Evolutionary conservation across 1,139 yeast species (phyloP), one percentile per base, ranked within the genome.

Genomic region (Pneumocystis oryctolagi): DNA sequence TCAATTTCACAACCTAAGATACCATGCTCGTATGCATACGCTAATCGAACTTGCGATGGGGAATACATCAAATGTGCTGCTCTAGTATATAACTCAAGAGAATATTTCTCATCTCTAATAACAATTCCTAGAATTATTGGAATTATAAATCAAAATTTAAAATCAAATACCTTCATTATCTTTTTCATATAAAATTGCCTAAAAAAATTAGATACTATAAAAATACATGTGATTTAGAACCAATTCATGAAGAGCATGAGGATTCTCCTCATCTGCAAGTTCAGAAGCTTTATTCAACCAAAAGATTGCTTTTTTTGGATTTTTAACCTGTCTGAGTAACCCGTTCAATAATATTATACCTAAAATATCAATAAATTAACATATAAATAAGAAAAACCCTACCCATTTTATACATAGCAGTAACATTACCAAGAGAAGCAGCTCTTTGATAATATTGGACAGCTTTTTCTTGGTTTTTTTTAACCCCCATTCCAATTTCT

Each of bases 21-120:
- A 4, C 97, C 98, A 70, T 82, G 83, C 72, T 92, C 97, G 73
- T 89, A 89, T 62, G 89, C 85, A 69, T 84, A 82, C 3, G 97
- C 98, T 60, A 92, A 77, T 67, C 88, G 83, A 70, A 87, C 89
- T 73, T 89, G 95, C 0, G 97, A 87, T 58, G 89, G 83, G 12
- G 90, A 77, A 70, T 90, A 87, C 59, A 84, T 83, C 66, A 84
- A 77, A 69, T 82, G 81, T 5, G 97, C 96, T 3, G 96, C 87
- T 66, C 82, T 82, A 69, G 85, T 79, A 74, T 85, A 92, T 69
- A 82, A 82, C 57, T 83, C 78, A 64, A 89, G 76, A 8, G 96
- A 84, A n/a, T 59, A 62, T 40, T 64, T 61, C 65, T 59, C 66
- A 69, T 66, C 62, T 71, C 70, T 39, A 2, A 64, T 72, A 63